These are phyloP conservation scores for Corymbia calophylla DNA, from an alignment of 441 rosid genomes.

Conservation along the genomic window DNA sequence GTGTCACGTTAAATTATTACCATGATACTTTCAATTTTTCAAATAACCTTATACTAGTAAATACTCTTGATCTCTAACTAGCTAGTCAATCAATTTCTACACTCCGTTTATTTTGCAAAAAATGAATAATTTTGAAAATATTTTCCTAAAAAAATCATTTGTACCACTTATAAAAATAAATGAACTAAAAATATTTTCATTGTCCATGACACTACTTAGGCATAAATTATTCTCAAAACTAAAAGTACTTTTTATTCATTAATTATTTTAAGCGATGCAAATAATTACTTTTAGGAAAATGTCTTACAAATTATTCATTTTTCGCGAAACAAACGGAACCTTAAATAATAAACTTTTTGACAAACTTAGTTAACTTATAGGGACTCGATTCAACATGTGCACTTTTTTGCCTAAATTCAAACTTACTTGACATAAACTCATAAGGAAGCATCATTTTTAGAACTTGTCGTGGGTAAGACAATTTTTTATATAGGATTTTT, in stretches of 20 bases:
- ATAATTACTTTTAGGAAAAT: too few species aligned
- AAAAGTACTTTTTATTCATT: too few species aligned
- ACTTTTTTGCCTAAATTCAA: not conserved
- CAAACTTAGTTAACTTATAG: not conserved
- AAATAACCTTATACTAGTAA: not conserved
- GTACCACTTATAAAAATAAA: too few species aligned
- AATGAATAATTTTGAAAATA: too few species aligned
- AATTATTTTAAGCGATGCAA: too few species aligned
- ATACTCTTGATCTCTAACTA: not conserved
- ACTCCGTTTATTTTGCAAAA: too few species aligned
- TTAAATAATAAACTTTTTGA: not conserved
- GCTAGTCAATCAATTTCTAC: not conserved
- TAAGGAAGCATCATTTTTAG: not conserved
- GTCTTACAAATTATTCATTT: too few species aligned
- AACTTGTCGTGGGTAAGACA: not conserved
- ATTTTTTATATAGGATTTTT: not conserved
- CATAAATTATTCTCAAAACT: too few species aligned
- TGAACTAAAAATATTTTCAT: too few species aligned
- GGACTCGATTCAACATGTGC: not conserved
- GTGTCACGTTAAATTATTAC: not conserved
- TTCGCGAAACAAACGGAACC: too few species aligned
- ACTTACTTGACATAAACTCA: not conserved
- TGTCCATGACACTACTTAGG: too few species aligned
- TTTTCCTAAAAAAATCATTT: too few species aligned
- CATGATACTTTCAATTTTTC: not conserved